Base-by-base conservation (phyloP, 2,329 filamentous ascomycete species). In the Dryadomyces quercus-mongolicae region DNA sequence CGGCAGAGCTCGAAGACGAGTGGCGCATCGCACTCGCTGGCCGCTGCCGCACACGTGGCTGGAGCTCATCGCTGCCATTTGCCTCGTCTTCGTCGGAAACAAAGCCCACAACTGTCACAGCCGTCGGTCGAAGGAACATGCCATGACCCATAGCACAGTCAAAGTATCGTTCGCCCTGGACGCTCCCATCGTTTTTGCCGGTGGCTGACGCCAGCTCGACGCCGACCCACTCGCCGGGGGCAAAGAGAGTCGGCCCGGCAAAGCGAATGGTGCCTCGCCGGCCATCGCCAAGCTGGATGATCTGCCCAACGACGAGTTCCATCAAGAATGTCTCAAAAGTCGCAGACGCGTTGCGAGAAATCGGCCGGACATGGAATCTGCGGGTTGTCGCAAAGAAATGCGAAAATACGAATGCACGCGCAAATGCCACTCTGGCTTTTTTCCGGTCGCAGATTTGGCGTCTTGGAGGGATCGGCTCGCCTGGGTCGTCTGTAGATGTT, bases 121-220 rank as follows among this genome's bases (percentile, higher is more conserved):
- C 84, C 53, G 78, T 72, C 34, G 88, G 84, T 58, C 88, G 81
- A 54, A 96, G 80, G 64, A 98, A 97, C 81, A 98, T 93, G 65
- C 83, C 83, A 59, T 75, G 74, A 44, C 75, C 88, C 81, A 78
- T 84, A 69, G 66, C 77, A 70, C 92, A 97, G 51, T 91, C 82
- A 62, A 95, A 97, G 67, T 97, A 97, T 20, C 88, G 77, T 65
- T 88, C 80, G 58, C 89, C 91, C 67, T 92, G 81, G 49, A 97
- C 88, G 54, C 86, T 85, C 60, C 92, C 92, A 75, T 97, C 89
- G 63, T 97, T 97, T 74, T 97, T 97, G 36, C 93, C 92, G 20
- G 78, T 81, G 53, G 84, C 75, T 49, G 88, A 85, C 52, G 89
- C 82, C 55, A 97, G 80, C 72, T 95, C 91, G 56, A 97, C 80